Evolutionary conservation across 2,329 filamentous ascomycete genomes (phyloP), one percentile per base, ranked within the genome.

Genomic region (Paraphaeosphaeria sporulosa): DNA sequence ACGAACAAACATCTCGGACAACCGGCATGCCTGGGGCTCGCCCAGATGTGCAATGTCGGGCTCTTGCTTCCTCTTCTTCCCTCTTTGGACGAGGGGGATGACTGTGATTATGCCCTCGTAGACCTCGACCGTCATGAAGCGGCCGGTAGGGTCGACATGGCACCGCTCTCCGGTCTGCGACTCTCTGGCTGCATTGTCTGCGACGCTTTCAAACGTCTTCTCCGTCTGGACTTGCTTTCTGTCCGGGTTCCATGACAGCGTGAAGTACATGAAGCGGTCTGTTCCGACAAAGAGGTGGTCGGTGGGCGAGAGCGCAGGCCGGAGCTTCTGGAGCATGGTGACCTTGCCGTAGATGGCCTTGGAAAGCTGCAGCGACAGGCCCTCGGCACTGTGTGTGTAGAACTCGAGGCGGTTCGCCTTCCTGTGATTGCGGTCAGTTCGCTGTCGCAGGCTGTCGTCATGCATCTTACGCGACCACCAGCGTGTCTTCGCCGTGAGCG

Each of bases 201-300:
- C 82, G 57, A 89, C 79, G 68, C 89, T 85, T 46, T 86, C 81
- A 75, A 85, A 87, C 61, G 81, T 84, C 76, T 86, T 84, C 65
- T 87, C 74, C 3, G 87, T 89, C 40, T 79, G 79, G 15, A 89
- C 76, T 56, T 84, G 78, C 21, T 81, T 83, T 25, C 72, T 79
- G 1, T 85, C 78, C 0, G 84, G 71, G 69, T 97, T 89, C 94
- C 95, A 99, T 17, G 85, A 88, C 21, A 97, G 78, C 1, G 93
- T 96, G 77, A 98, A 97, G 80, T 97, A 98, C 71, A 93, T 89
- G 68, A 92, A 91, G 57, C 91, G 88, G 74, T 97, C 91, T 49
- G 95, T 99, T 52, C 93, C 94, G 59, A 99, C 86, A 74, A 99
- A 97, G 62, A 99, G 86, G 63, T 97, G 87, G 68, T 98, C 93